phyloP scores from a whole-genome alignment of 1,139 yeast genomes.

The Suhomyces maxii region DNA sequence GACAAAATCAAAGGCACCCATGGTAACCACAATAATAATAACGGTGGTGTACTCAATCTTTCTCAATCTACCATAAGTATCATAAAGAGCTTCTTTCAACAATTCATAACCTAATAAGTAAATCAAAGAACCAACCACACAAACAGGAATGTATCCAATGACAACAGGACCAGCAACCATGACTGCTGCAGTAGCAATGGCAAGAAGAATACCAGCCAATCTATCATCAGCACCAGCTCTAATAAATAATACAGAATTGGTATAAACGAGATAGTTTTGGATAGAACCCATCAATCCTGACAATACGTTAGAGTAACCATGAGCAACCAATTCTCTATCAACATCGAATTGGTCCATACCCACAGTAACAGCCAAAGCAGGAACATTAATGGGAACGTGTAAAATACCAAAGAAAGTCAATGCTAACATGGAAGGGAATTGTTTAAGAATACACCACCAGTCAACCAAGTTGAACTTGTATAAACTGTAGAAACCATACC shows the following conservation, averaged over 20 bases:
- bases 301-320: constrained; percentile 86
- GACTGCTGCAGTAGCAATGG: constrained; percentile 73
- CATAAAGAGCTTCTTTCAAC: constrained; percentile 79
- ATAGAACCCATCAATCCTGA: constrained; percentile 86
- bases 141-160: constrained; percentile 91
- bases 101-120: constrained; percentile 89
- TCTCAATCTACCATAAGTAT: constrained; percentile 76
- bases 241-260: constrained; percentile 87
- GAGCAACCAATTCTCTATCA: constrained; percentile 90
- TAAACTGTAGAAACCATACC: constrained; percentile 81
- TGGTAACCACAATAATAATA: constrained; percentile 77
- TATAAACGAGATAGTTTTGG: constrained; percentile 91
- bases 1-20: constrained; percentile 97
- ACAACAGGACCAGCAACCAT: constrained; percentile 89
- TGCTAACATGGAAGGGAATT: constrained; percentile 92
- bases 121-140: constrained; percentile 92
- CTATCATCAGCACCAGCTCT: constrained; percentile 93
- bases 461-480: constrained; percentile 72
- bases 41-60: constrained; percentile 82
- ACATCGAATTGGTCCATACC: constrained; percentile 87
- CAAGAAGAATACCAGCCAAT: constrained; percentile 83
- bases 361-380: constrained; percentile 89
- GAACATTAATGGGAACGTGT: constrained; percentile 96
- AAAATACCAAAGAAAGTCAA: constrained; percentile 91
- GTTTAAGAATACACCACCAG: constrained; percentile 66